Evolutionary conservation across 441 rosid genomes (phyloP), one percentile per base, ranked within the genome.

Genomic region (Pelargonium fulgidum): DNA sequence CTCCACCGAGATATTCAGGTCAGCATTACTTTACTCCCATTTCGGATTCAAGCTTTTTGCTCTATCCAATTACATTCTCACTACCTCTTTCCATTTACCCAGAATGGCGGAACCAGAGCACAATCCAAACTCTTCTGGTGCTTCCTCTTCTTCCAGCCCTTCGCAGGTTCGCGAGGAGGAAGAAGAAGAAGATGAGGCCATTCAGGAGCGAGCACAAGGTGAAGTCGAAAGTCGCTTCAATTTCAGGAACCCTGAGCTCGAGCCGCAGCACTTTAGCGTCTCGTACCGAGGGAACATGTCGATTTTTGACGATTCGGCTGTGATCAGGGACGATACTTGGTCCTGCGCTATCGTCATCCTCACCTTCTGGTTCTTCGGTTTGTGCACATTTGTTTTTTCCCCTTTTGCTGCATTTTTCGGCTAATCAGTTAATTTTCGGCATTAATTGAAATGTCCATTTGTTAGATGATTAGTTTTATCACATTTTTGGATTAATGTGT

Each of bases 291-390:
- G 87, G 17, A 83, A 84, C 72, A n/a, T n/a, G 64, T 83, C 68
- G 47, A n/a, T n/a, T 71, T 72, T 69, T 2, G 83, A 79, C 58
- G 80, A 81, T 64, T 44, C 85, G 7, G 36, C 63, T 16, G 54
- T 73, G 41, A 73, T 80, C 54, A 77, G 91, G 0, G 90, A 87
- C 62, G 97, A 90, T 66, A 83, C 95, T 11, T 94, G 97, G 92
- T 84, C 96, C 68, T 92, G 95, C 82, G 75, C 88, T 82, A 84
- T 89, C 70, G 96, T 90, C 14, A 81, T 76, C 54, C 75, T 85
- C 58, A 70, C 88, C 63, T 66, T 91, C 72, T 93, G 93, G 89
- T 73, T 84, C 78, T 77, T 88, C 63, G 93, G 98, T 91, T 73
- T 44, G 95, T 76, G 59, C 64, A 66, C 56, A 1, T 9, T 7